Percentiles rank a stretch among this genome's conserved stretches.
Conservation (phyloP, 352 stramenopile species). For the Phytophthora podocarpi region DNA sequence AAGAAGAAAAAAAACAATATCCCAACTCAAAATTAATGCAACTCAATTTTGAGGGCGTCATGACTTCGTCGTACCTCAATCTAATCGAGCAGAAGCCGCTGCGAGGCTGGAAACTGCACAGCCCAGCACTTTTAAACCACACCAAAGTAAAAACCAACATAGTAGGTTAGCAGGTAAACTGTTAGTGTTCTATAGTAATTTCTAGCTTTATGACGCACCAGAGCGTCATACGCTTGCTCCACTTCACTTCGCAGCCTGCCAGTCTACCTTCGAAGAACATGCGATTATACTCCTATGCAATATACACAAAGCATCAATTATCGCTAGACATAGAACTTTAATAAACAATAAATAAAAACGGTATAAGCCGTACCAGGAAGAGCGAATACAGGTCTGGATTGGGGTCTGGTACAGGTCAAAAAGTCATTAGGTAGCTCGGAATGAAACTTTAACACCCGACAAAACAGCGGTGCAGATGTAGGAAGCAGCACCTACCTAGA, state of each 20-base stretch:
- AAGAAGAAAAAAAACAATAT: neutral
- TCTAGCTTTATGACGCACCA: slow-evolving; percentile 49
- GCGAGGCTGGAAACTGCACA: slow-evolving; percentile 79
- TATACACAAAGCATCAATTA: no score
- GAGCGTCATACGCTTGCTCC: slow-evolving; percentile 90
- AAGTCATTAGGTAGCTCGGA: neutral
- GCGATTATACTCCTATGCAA: slow-evolving; percentile 74
- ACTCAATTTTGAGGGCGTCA: neutral
- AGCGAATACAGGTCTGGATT: slow-evolving; percentile 83
- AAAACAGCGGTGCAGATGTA: neutral
- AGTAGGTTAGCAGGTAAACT: neutral
- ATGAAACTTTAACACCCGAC: neutral
- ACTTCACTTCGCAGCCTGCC: slow-evolving; percentile 84
- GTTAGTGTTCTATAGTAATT: neutral
- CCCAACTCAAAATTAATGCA: neutral
- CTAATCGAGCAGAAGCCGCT: slow-evolving; percentile 87
- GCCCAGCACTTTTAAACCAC: slow-evolving; percentile 55
- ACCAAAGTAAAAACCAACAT: neutral
- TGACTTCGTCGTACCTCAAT: slow-evolving; percentile 48
- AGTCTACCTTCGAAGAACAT: slow-evolving; percentile 86
- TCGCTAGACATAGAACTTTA: no score
- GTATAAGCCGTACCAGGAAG: slow-evolving; percentile 48
- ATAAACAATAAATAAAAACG: neutral
- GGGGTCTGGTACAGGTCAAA: slow-evolving; percentile 51
- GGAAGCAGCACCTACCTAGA: slow-evolving; percentile 36